Evolutionary conservation across 768 basidiomycete genomes (phyloP).

Genomic region (Mycena vitilis): DNA sequence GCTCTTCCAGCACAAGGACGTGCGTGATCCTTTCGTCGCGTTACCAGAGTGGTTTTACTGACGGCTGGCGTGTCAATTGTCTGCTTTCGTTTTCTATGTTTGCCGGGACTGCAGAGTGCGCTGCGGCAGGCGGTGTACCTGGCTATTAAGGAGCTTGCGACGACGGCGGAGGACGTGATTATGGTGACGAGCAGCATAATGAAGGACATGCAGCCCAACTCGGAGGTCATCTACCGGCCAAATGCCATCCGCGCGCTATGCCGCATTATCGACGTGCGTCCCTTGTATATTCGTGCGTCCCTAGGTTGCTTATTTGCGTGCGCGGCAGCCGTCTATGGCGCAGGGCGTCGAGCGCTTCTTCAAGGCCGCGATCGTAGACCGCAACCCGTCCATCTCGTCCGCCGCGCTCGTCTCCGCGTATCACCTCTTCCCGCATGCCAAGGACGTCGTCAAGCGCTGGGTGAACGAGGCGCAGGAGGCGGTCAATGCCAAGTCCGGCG

Average conservation of each 20-base stretch:
- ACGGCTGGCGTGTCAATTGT: constrained; percentile 11
- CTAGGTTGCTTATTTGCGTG: constrained; percentile 10
- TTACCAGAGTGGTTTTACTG: constrained; percentile 3
- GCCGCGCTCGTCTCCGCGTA: constrained; percentile 97
- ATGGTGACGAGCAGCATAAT: constrained; percentile 99
- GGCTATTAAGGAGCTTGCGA: constrained; percentile 96
- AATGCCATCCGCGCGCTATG: constrained; percentile 97
- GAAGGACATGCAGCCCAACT: constrained; percentile 99
- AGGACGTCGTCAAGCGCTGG: constrained; percentile 98
- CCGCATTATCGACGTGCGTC: constrained; percentile 95
- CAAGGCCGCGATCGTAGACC: constrained; percentile 98
- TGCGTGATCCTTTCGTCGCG: constrained; percentile 57
- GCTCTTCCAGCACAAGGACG: constrained; percentile 99
- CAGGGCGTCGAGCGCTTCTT: constrained; percentile 99
- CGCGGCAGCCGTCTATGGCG: constrained; percentile 91
- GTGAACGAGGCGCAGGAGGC: constrained; percentile 99
- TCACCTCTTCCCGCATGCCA: constrained; percentile 93
- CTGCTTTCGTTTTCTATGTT: background rate
- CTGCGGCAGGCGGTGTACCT: constrained; percentile 98
- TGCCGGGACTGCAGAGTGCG: constrained; percentile 70
- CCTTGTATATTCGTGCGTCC: background rate
- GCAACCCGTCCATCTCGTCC: constrained; percentile 93
- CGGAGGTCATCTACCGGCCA: constrained; percentile 97
- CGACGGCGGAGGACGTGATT: constrained; percentile 97
- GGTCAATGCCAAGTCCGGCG: constrained; percentile 85